Evolutionary conservation across 345 rosid genomes (phyloP).

Genomic region (Barbarea vulgaris): DNA sequence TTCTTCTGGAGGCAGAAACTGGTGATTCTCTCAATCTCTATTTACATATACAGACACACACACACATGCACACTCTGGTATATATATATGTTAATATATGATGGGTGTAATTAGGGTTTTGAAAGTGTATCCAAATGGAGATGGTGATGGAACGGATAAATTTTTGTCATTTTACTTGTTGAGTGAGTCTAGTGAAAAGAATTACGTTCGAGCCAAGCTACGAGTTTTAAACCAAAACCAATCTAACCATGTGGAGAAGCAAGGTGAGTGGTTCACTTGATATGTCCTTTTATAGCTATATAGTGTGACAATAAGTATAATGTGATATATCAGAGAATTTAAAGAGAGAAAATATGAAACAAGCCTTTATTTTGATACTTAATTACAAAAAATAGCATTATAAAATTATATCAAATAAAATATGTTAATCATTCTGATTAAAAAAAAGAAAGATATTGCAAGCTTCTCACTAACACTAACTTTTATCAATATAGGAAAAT

Average conservation of each 20-base stretch:
- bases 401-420: too few species aligned
- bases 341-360: too few species aligned
- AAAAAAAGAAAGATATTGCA: too few species aligned
- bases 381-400: too few species aligned
- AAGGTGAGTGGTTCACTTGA: slow-evolving; percentile 10
- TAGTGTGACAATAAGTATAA: not conserved
- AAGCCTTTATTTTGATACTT: too few species aligned
- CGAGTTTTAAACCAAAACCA: slow-evolving; percentile 9
- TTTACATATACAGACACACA: not conserved
- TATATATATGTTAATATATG: not conserved
- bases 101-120: slow-evolving; percentile 5
- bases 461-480: too few species aligned
- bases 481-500: too few species aligned
- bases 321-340: too few species aligned
- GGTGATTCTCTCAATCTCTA: slow-evolving; percentile 12
- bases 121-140: slow-evolving; percentile 26
- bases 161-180: slow-evolving; percentile 27
- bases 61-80: not conserved
- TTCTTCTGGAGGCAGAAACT: slow-evolving; percentile 24
- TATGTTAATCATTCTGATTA: too few species aligned
- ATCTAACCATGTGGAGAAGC: slow-evolving; percentile 8
- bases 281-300: not conserved
- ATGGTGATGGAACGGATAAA: slow-evolving; percentile 16
- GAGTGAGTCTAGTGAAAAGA: slow-evolving; percentile 11
- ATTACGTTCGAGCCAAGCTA: slow-evolving; percentile 25